Percentiles rank a stretch among this genome's conserved stretches.
Evolutionary conservation across 768 basidiomycete genomes (phyloP).

Genomic region (Serendipita vermifera): DNA sequence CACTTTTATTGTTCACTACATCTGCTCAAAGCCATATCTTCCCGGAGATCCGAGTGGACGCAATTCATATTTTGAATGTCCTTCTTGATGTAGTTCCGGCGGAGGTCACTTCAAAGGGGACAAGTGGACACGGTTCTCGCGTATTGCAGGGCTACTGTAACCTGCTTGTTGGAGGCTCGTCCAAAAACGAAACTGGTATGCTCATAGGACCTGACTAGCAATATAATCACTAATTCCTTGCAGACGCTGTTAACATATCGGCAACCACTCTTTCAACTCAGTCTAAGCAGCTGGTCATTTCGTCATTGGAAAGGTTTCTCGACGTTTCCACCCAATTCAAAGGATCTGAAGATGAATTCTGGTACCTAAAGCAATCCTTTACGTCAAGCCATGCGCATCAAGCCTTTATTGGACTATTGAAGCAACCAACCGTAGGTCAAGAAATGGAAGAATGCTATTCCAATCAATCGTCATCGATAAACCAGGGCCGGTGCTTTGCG

Average conservation of each 20-base stretch:
- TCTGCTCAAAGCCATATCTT: slow-evolving; percentile 93
- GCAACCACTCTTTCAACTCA: slow-evolving; percentile 37
- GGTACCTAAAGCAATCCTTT: slow-evolving; percentile 58
- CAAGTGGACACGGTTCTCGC: slow-evolving; percentile 43
- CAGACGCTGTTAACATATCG: slow-evolving; percentile 24
- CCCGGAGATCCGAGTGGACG: slow-evolving; percentile 87
- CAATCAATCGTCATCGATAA: background rate
- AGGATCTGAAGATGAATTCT: slow-evolving; percentile 21
- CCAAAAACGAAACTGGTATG: slow-evolving; percentile 48
- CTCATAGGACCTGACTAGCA: slow-evolving; percentile 32
- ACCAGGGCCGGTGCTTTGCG: no score
- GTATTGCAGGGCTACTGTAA: slow-evolving; percentile 70
- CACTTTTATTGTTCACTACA: slow-evolving; percentile 71
- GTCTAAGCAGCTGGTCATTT: slow-evolving; percentile 70
- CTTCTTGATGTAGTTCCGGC: slow-evolving; percentile 59
- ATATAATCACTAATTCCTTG: slow-evolving; percentile 8
- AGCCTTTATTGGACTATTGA: slow-evolving; percentile 38
- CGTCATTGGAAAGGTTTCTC: slow-evolving; percentile 59
- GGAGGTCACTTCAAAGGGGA: slow-evolving; percentile 57
- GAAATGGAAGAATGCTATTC: background rate
- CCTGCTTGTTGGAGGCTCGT: slow-evolving; percentile 57
- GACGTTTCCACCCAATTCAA: slow-evolving; percentile 28
- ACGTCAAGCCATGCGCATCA: slow-evolving; percentile 35
- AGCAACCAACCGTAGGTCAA: background rate
- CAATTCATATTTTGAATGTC: slow-evolving; percentile 64